phyloP scores from a whole-genome alignment of 2,329 filamentous ascomycete genomes.

The Clonostachys solani region DNA sequence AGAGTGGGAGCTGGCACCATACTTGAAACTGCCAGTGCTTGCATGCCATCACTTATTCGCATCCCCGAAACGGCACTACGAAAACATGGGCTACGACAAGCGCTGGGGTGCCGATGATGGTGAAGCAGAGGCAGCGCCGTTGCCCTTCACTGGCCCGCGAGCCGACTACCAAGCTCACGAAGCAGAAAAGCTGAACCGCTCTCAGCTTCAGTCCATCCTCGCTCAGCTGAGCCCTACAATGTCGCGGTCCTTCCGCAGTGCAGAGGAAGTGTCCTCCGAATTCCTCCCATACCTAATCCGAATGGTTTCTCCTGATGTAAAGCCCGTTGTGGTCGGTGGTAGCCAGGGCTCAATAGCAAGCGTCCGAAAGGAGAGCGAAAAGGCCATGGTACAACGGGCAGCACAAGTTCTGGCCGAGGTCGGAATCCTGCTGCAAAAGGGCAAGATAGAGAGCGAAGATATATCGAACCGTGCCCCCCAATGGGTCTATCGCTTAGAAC shows the following conservation, averaged over 20 bases:
- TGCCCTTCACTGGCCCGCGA: slow-evolving; percentile 77
- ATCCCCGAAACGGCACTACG: slow-evolving; percentile 52
- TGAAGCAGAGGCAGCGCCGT: slow-evolving; percentile 42
- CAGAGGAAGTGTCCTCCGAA: slow-evolving; percentile 73
- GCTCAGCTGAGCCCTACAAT: slow-evolving; percentile 67
- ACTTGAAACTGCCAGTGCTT: slow-evolving; percentile 80
- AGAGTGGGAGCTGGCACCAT: slow-evolving; percentile 88
- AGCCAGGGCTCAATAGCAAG: slow-evolving; percentile 68
- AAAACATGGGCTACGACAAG: slow-evolving; percentile 34
- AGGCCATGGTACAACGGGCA: slow-evolving; percentile 72
- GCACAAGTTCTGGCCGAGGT: slow-evolving; percentile 80
- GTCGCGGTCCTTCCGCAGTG: slow-evolving; percentile 72
- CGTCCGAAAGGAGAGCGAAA: slow-evolving; percentile 83
- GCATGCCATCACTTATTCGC: slow-evolving; percentile 93
- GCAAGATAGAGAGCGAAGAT: slow-evolving; percentile 69
- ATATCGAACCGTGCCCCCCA: slow-evolving; percentile 53
- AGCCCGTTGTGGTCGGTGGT: slow-evolving; percentile 78
- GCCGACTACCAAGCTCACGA: slow-evolving; percentile 82
- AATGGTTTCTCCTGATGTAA: slow-evolving; percentile 84
- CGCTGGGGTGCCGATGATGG: slow-evolving; percentile 37
- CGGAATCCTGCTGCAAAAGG: slow-evolving; percentile 76
- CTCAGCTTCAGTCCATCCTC: slow-evolving; percentile 70
- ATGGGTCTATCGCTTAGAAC: slow-evolving; percentile 94
- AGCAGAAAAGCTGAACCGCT: slow-evolving; percentile 71
- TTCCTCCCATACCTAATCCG: slow-evolving; percentile 80